Percentiles rank a stretch among this genome's conserved stretches.
Evolutionary conservation across 202 grass and related monocot species (phyloP).

Genomic region (Saccharum hybrid): DNA sequence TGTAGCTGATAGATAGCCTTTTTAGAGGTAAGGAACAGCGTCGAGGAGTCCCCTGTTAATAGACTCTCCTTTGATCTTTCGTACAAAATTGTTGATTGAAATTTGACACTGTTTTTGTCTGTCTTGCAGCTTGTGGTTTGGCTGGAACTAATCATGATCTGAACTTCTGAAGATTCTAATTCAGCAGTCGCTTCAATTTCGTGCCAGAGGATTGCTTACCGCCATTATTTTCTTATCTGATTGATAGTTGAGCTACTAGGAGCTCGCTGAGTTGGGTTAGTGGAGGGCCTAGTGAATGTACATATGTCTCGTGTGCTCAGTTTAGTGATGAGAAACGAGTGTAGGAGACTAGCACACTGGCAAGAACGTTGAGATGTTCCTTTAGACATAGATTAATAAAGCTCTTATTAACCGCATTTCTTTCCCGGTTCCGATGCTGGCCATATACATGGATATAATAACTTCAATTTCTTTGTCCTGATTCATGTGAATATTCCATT

Average conservation of each 20-base stretch:
- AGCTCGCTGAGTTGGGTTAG: constrained; percentile 26
- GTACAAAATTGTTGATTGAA: neutral
- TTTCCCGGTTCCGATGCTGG: neutral
- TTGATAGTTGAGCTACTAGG: constrained; percentile 18
- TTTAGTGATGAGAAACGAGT: constrained; percentile 15
- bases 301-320: constrained; percentile 39
- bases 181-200: constrained; percentile 67
- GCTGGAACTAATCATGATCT: constrained; percentile 45
- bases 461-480: neutral
- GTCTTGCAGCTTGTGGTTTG: constrained; percentile 45
- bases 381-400: constrained; percentile 49
- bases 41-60: neutral
- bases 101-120: neutral
- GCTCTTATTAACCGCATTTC: constrained; percentile 32
- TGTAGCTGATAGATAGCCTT: constrained; percentile 39
- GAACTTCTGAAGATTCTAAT: constrained; percentile 12
- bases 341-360: constrained; percentile 14
- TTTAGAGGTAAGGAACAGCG: constrained; percentile 35
- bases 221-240: constrained; percentile 19
- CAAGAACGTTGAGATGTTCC: constrained; percentile 31
- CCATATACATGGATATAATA: neutral
- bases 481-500: neutral
- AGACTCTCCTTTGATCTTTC: neutral
- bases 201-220: constrained; percentile 52
- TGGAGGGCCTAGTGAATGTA: constrained; percentile 30